These are phyloP conservation scores for Macadamia integrifolia DNA, from an alignment of 164 flowering plant genomes.

Conservation along the genomic window DNA sequence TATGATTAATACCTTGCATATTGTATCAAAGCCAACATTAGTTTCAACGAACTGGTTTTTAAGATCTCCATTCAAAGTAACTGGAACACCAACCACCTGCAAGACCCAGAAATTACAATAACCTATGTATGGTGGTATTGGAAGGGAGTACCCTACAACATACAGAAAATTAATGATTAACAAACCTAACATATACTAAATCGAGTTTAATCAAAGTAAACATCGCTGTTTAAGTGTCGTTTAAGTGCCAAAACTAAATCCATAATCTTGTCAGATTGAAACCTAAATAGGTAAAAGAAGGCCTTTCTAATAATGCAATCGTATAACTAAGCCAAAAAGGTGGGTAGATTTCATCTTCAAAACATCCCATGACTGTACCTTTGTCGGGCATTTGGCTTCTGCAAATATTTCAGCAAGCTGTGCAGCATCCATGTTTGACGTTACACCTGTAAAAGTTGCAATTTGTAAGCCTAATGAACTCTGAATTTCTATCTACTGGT, in stretches of 20 bases:
- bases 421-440: slow-evolving; percentile 99
- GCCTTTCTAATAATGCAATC: background rate
- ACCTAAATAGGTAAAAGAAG: background rate
- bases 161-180: background rate
- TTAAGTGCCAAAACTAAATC: too few relatives aligned
- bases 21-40: slow-evolving; percentile 96
- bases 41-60: slow-evolving; percentile 97
- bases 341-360: background rate
- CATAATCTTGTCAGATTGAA: too few relatives aligned
- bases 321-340: background rate
- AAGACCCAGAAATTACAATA: slow-evolving; percentile 6
- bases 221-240: too few relatives aligned
- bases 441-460: slow-evolving; percentile 60
- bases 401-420: slow-evolving; percentile 98
- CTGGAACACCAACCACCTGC: slow-evolving; percentile 98
- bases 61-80: slow-evolving; percentile 93
- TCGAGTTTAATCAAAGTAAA: too few relatives aligned
- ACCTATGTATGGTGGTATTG: background rate
- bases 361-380: slow-evolving; percentile 34
- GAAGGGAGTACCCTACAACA: background rate
- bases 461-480: background rate
- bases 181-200: background rate
- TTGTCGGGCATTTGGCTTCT: slow-evolving; percentile 82
- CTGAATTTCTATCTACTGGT: background rate
- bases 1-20: slow-evolving; percentile 67